Evolutionary conservation across 2,329 filamentous ascomycete genomes (phyloP).

Genomic region (Colletotrichum kahawae): DNA sequence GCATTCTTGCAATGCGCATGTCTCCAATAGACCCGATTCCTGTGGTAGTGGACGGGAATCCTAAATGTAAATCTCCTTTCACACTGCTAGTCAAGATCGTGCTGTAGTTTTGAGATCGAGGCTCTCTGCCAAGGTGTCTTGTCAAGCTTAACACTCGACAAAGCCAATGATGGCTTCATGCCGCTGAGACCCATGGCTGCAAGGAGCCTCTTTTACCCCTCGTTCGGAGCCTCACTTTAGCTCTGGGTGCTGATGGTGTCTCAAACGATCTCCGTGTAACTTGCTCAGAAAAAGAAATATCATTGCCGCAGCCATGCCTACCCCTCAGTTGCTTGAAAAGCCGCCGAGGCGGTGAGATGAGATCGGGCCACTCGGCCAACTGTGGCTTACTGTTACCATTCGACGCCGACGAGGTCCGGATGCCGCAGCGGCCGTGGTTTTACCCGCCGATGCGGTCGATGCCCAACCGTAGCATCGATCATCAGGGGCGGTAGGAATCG

Average conservation of each 20-base stretch:
- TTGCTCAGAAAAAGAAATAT: not conserved
- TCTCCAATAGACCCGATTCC: not conserved
- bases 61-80: not conserved
- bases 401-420: not conserved
- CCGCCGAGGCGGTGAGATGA: not conserved
- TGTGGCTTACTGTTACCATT: not conserved
- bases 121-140: not conserved
- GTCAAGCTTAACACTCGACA: not conserved
- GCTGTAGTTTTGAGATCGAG: not conserved
- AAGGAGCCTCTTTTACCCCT: not conserved
- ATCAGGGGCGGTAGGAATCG: constrained; percentile 15
- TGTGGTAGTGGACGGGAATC: not conserved
- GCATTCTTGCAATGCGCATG: not conserved
- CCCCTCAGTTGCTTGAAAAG: not conserved
- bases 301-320: not conserved
- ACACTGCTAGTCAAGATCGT: not conserved
- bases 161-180: not conserved
- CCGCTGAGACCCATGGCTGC: not conserved
- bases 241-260: not conserved
- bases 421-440: not conserved
- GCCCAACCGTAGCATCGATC: constrained; percentile 20
- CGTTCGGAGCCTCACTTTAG: not conserved
- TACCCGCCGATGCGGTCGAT: constrained; percentile 17
- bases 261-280: not conserved
- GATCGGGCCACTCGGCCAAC: not conserved